Evolutionary conservation across 441 rosid species (phyloP).

Genomic region (Croton setiger): DNA sequence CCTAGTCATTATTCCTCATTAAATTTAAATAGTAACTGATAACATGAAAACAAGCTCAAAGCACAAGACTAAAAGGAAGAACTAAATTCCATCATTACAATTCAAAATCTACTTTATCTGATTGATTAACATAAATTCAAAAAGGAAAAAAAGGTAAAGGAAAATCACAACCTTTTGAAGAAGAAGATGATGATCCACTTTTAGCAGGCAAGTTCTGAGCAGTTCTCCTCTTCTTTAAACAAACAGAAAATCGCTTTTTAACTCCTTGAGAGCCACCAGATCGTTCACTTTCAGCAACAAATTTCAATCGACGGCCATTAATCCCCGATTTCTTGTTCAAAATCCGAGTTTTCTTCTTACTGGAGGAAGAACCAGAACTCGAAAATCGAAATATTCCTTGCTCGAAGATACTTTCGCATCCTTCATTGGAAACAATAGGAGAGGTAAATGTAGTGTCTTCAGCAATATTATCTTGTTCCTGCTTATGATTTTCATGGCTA

Average conservation of each 20-base stretch:
- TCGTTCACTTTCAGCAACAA: slow-evolving; percentile 26
- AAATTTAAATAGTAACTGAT: too few species aligned
- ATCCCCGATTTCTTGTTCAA: slow-evolving; percentile 34
- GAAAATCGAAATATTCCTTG: slow-evolving; percentile 68
- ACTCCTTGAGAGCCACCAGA: slow-evolving; percentile 29
- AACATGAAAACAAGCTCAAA: too few species aligned
- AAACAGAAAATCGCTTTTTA: slow-evolving; percentile 34
- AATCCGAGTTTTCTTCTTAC: slow-evolving; percentile 21
- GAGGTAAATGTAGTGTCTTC: slow-evolving; percentile 1
- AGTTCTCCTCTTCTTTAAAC: slow-evolving; percentile 62
- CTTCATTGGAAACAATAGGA: slow-evolving; percentile 24
- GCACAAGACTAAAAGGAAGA: too few species aligned
- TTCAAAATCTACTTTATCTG: too few species aligned
- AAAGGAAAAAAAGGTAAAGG: too few species aligned
- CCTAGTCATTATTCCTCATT: too few species aligned
- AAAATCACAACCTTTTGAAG: slow-evolving; percentile 37
- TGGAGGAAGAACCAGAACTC: slow-evolving; percentile 44
- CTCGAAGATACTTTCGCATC: slow-evolving; percentile 27
- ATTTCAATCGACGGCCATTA: slow-evolving; percentile 21
- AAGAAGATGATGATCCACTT: slow-evolving; percentile 35
- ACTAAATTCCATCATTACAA: too few species aligned
- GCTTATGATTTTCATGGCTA: slow-evolving; percentile 5
- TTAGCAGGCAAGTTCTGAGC: slow-evolving; percentile 38
- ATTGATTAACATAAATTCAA: background rate
- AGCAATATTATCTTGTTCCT: background rate